phyloP scores from a whole-genome alignment of 1,139 yeast genomes.

The Pneumocystis carinii region DNA sequence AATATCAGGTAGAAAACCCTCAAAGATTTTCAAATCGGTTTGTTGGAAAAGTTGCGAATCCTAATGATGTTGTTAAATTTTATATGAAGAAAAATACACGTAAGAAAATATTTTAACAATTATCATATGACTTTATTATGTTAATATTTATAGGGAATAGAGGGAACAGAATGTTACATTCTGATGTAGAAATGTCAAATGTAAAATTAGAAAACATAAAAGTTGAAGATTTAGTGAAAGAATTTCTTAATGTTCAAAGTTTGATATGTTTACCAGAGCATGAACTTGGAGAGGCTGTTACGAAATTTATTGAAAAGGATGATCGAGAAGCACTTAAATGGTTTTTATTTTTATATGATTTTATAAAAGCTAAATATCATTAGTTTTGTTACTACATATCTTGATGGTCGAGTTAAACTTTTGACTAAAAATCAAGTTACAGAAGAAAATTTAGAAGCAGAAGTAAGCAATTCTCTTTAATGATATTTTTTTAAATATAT shows the following conservation, averaged over 20 bases:
- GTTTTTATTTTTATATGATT: background rate
- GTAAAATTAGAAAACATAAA: background rate
- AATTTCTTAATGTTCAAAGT: conserved; percentile 45
- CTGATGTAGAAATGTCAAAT: background rate
- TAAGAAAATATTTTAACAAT: conserved; percentile 1
- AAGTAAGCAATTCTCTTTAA: background rate
- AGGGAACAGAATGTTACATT: background rate
- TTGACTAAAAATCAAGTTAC: conserved; percentile 33
- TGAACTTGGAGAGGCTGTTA: conserved; percentile 62
- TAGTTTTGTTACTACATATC: conserved; percentile 48
- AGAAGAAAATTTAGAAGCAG: conserved; percentile 23
- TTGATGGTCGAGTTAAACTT: conserved; percentile 45
- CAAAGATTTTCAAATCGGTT: conserved; percentile 77
- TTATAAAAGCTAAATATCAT: background rate
- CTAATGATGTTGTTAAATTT: conserved; percentile 67
- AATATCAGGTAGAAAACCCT: conserved; percentile 82
- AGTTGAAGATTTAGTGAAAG: conserved; percentile 47
- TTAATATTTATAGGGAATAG: background rate
- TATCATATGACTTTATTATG: background rate
- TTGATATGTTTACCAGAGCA: conserved; percentile 59
- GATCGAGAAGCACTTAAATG: conserved; percentile 57
- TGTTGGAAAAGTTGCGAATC: conserved; percentile 82
- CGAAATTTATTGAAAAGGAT: conserved; percentile 62
- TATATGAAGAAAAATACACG: conserved; percentile 30
- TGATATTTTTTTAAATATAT: background rate